Percentiles rank a stretch among this genome's conserved stretches.
These are phyloP conservation scores for Lasiosphaeria hispida DNA, from an alignment of 495 filamentous ascomycete species.

Conservation along the genomic window DNA sequence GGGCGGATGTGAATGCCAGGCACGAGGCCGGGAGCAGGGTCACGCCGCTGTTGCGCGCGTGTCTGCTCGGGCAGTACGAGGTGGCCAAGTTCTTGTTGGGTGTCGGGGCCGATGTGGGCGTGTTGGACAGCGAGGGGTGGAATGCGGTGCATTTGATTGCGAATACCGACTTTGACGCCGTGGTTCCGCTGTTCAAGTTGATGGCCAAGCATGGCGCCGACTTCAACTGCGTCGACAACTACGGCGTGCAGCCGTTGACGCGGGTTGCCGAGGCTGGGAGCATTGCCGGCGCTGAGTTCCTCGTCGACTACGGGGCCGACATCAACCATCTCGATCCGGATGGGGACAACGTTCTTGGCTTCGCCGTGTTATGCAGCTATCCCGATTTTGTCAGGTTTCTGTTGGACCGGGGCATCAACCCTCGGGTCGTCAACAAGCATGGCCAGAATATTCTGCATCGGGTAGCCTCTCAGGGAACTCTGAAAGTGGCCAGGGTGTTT, in stretches of 20 bases:
- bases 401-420: not conserved
- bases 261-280: not conserved
- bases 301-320: conserved; percentile 7
- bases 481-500: not conserved
- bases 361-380: not conserved
- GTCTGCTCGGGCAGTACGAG: conserved; percentile 15
- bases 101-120: conserved; percentile 15
- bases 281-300: not conserved
- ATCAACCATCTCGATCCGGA: conserved; percentile 9
- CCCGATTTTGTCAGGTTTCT: not conserved
- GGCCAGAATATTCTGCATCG: not conserved
- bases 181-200: not conserved
- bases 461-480: not conserved
- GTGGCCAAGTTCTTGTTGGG: conserved; percentile 12
- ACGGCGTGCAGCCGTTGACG: not conserved
- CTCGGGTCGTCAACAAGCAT: conserved; percentile 2
- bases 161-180: not conserved
- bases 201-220: not conserved
- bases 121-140: not conserved
- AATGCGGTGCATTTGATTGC: not conserved
- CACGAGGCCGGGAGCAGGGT: conserved; percentile 27
- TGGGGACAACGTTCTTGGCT: not conserved
- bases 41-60: conserved; percentile 38
- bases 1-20: conserved; percentile 36
- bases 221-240: too few species aligned